Conservation (phyloP, 805 yeast species). For the Starmerella vaccinii region DNA sequence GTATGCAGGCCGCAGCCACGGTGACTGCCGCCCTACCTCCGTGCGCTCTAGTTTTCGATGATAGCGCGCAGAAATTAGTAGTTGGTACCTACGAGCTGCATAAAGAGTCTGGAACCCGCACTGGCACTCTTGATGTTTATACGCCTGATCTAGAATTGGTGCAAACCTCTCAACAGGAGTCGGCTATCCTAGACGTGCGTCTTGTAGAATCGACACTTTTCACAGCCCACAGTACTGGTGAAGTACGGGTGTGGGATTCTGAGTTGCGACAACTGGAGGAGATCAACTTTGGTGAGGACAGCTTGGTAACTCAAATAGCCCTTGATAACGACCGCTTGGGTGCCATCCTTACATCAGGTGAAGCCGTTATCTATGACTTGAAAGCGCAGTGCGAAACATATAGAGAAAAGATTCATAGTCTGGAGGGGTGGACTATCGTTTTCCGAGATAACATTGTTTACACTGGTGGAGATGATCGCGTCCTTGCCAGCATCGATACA, state of each 20-base stretch:
- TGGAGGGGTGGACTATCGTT: constrained; percentile 85
- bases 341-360: constrained; percentile 63
- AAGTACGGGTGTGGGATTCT: constrained; percentile 52
- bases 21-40: constrained; percentile 60
- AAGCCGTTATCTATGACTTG: constrained; percentile 36
- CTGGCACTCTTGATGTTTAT: constrained; percentile 51
- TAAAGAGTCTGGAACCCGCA: constrained; percentile 44
- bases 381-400: not conserved
- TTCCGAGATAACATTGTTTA: constrained; percentile 47
- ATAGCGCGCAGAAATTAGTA: constrained; percentile 40
- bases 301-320: constrained; percentile 44
- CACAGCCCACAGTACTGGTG: constrained; percentile 75
- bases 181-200: constrained; percentile 66
- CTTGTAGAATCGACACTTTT: constrained; percentile 34
- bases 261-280: constrained; percentile 26
- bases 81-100: constrained; percentile 77
- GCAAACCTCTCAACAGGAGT: constrained; percentile 23
- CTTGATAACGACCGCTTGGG: constrained; percentile 32
- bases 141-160: constrained; percentile 18
- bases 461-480: constrained; percentile 81
- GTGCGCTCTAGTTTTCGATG: constrained; percentile 56
- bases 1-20: not conserved
- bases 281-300: constrained; percentile 41
- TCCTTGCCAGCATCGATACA: constrained; percentile 62
- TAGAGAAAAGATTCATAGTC: constrained; percentile 39